Evolutionary conservation across 75 land plant species (phyloP).

Genomic region (Adiantum capillusveneris): DNA sequence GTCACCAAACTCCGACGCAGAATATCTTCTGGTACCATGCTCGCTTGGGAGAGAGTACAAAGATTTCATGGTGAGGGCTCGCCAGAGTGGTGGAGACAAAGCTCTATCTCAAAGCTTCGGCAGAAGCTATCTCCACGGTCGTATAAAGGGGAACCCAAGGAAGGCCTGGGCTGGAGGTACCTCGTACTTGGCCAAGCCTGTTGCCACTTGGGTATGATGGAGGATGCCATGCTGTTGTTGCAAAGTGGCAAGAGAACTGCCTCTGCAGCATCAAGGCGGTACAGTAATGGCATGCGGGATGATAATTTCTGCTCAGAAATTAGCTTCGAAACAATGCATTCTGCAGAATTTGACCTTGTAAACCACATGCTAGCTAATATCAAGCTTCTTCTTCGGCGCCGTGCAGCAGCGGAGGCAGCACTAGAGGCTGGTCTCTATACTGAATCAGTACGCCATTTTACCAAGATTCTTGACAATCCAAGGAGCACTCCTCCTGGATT

Average conservation of each 20-base stretch:
- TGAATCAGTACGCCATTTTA: constrained; percentile 63
- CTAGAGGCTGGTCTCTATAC: constrained; percentile 58
- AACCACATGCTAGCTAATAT: constrained; percentile 50
- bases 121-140: background rate
- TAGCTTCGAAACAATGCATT: background rate
- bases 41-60: too few species aligned
- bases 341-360: constrained; percentile 33
- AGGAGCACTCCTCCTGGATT: constrained; percentile 54
- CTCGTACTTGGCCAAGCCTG: constrained; percentile 40
- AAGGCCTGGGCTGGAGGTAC: constrained; percentile 21
- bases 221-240: constrained; percentile 70
- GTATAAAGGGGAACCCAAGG: constrained; percentile 32
- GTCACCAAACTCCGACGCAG: background rate
- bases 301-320: constrained; percentile 40
- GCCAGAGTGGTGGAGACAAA: background rate
- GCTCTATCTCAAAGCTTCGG: background rate
- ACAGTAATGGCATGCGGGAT: constrained; percentile 43
- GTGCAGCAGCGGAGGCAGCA: constrained; percentile 56
- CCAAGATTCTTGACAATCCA: constrained; percentile 58
- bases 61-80: background rate
- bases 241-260: constrained; percentile 66
- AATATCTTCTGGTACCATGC: background rate
- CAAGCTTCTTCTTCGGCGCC: constrained; percentile 66
- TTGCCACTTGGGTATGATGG: constrained; percentile 71
- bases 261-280: constrained; percentile 55